Evolutionary conservation across 495 filamentous ascomycete genomes (phyloP), one percentile per base, ranked within the genome.

Genomic region (Elasticomyces elasticus): DNA sequence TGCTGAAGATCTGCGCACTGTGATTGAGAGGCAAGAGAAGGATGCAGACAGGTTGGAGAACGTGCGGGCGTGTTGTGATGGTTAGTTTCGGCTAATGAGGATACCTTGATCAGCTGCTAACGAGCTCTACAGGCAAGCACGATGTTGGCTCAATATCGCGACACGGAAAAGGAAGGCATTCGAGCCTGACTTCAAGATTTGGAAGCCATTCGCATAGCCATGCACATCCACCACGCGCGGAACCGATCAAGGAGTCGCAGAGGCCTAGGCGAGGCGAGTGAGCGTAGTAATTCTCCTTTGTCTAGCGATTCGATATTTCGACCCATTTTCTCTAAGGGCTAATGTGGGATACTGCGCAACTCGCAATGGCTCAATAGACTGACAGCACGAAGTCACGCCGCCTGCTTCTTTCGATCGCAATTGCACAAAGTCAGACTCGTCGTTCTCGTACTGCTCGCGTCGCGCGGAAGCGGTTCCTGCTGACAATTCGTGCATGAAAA

Each of bases 31-130:
- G 53, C 83, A 89, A 59, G 86, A 94, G 51, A 71, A 75, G 46
- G 83, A 86, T 54, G 71, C 79, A 15, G 86, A 89, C 62, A 74
- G 82, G 53, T 74, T 98, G 59, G 94, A 95, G 72, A 95, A 98
- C 65, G 92, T 98, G 45, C 77, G 92, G 66, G 90, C 89, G 49
- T 98, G 92, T 72, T 98, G 92, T 69, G 92, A 96, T 79, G 92
- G 89, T 91, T 73, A 75, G 82, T 73, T 59, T 53, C 33, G 22
- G 24, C 23, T 15, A 19, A 25, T 37, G 17, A 3, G 24, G 45
- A 20, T 43, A 15, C 9, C n/a, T n/a, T n/a, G n/a, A n/a, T n/a
- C n/a, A n/a, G n/a, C 19, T 48, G 50, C 45, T 62, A 26, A 58
- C 20, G 10, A 15, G 10, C 25, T 7, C 12, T 28, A 28, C 41